Conservation (phyloP, 2,329 filamentous ascomycete species). For the Xylariaceae sp. region DNA sequence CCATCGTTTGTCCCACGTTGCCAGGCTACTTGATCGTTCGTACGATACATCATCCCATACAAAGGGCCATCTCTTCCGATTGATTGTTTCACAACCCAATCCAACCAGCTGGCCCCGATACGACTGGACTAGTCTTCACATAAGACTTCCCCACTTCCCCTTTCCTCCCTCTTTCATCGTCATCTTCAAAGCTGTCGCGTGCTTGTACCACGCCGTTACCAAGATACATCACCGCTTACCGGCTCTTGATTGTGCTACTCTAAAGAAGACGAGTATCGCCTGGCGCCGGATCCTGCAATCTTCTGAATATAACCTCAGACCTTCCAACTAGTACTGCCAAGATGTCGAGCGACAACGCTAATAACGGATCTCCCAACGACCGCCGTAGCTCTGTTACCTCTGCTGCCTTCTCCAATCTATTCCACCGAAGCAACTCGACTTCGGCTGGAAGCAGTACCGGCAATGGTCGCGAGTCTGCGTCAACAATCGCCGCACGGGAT, state of each 20-base stretch:
- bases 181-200: conserved; percentile 17
- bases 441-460: conserved; percentile 45
- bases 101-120: background rate
- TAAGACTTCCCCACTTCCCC: conserved; percentile 4
- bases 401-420: conserved; percentile 63
- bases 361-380: conserved; percentile 38
- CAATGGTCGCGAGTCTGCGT: conserved; percentile 33
- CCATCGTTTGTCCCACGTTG: conserved; percentile 15
- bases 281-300: background rate
- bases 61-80: conserved; percentile 25
- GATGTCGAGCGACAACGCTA: conserved; percentile 42
- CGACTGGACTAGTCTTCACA: conserved; percentile 1
- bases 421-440: conserved; percentile 61
- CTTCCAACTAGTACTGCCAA: conserved; percentile 15
- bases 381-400: conserved; percentile 64
- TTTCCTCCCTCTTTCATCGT: conserved; percentile 12
- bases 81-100: conserved; percentile 18
- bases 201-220: conserved; percentile 3
- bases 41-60: conserved; percentile 30
- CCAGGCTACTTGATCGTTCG: conserved; percentile 16
- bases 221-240: background rate
- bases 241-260: conserved; percentile 5
- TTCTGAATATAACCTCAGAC: background rate
- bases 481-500: conserved; percentile 38
- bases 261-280: background rate